Evolutionary conservation across 805 yeast genomes (phyloP).

Genomic region (Hanseniaspora nectarophila): DNA sequence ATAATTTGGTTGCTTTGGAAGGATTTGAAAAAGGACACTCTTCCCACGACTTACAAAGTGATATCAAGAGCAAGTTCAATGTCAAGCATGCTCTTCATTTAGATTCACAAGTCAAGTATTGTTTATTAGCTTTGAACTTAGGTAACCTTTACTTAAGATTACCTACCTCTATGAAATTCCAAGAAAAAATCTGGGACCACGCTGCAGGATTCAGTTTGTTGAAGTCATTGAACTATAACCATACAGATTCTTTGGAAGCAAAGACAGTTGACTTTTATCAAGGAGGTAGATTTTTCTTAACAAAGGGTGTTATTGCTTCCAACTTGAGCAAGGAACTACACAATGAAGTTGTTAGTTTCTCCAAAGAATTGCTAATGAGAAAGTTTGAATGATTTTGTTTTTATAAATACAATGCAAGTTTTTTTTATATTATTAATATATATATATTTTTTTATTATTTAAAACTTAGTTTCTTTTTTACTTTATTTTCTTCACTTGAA

Average conservation of each 20-base stretch:
- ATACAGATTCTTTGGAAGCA: slow-evolving; percentile 57
- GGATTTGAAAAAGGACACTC: slow-evolving; percentile 95
- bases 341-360: slow-evolving; percentile 19
- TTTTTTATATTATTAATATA: no score
- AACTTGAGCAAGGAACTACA: slow-evolving; percentile 26
- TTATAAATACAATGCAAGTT: no score
- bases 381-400: background rate
- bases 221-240: slow-evolving; percentile 82
- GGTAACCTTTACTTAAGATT: slow-evolving; percentile 86
- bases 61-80: slow-evolving; percentile 52
- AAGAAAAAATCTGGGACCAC: slow-evolving; percentile 98
- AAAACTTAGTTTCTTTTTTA: background rate
- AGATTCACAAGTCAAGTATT: slow-evolving; percentile 94
- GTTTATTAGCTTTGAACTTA: slow-evolving; percentile 77
- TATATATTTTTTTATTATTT: background rate
- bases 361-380: slow-evolving; percentile 1
- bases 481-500: slow-evolving; percentile 9
- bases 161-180: slow-evolving; percentile 62
- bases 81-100: slow-evolving; percentile 63
- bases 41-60: slow-evolving; percentile 72
- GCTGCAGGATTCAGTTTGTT: slow-evolving; percentile 88
- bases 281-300: slow-evolving; percentile 61
- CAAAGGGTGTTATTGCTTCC: slow-evolving; percentile 92
- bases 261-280: slow-evolving; percentile 54
- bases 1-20: slow-evolving; percentile 37